These are phyloP conservation scores for Cryptosporidium ubiquitum DNA, from an alignment of 169 alveolate genomes.

Conservation along the genomic window DNA sequence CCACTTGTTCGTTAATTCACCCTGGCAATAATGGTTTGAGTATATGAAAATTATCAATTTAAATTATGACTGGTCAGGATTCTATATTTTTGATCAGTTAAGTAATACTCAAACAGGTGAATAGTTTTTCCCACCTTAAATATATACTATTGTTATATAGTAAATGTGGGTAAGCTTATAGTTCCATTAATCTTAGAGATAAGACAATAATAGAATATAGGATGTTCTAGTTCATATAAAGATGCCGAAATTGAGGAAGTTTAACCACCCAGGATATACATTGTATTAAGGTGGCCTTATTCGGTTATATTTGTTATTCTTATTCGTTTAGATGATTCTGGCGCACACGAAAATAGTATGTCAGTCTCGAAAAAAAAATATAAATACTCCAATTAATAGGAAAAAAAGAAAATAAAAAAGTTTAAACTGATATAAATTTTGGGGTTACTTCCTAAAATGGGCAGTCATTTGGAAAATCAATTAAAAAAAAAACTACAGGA, in stretches of 20 bases:
- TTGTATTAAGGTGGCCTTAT: conserved; percentile 4
- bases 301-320: background rate
- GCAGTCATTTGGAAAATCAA: background rate
- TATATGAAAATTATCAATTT: background rate
- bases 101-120: background rate
- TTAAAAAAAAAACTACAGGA: background rate
- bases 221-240: conserved; percentile 21
- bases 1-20: conserved; percentile 66
- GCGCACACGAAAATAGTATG: conserved; percentile 14
- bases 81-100: background rate
- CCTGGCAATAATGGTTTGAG: conserved; percentile 33
- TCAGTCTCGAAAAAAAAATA: conserved; percentile 2
- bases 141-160: background rate
- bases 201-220: conserved; percentile 3
- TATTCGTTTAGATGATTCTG: background rate
- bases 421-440: background rate
- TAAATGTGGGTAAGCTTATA: background rate
- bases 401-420: background rate
- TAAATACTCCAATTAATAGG: background rate
- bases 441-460: background rate
- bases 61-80: background rate
- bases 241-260: conserved; percentile 8
- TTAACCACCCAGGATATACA: background rate
- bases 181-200: background rate
- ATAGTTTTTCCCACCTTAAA: background rate